Conservation (phyloP, 352 stramenopile species). For the Thalassiosira pacifica region DNA sequence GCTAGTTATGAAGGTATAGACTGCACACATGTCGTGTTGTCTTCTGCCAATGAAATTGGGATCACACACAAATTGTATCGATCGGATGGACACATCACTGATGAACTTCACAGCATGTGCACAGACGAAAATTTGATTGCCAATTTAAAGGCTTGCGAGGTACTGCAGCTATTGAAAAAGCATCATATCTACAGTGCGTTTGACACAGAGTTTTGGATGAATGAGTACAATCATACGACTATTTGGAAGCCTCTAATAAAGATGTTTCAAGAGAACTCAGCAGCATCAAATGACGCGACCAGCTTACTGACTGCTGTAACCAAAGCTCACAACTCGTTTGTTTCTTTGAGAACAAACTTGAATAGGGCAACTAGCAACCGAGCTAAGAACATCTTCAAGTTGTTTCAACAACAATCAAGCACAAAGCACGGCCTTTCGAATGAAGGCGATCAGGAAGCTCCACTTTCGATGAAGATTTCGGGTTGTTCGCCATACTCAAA, state of each 20-base stretch:
- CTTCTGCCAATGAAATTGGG: constrained; percentile 24
- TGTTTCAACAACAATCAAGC: constrained; percentile 19
- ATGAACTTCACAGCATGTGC: constrained; percentile 15
- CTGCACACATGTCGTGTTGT: constrained; percentile 26
- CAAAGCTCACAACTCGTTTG: constrained; percentile 40
- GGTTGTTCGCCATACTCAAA: constrained; percentile 52
- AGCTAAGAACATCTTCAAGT: constrained; percentile 17
- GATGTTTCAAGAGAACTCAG: constrained; percentile 1
- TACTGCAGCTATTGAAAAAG: constrained; percentile 50
- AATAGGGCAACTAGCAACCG: constrained; percentile 1
- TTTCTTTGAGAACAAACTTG: constrained; percentile 27
- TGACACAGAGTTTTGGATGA: constrained; percentile 51
- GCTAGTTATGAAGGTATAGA: background rate
- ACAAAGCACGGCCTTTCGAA: background rate
- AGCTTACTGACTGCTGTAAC: constrained; percentile 4
- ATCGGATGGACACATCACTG: background rate
- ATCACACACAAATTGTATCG: constrained; percentile 45
- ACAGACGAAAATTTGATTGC: constrained; percentile 35
- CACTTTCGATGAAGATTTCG: constrained; percentile 62
- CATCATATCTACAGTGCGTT: constrained; percentile 42
- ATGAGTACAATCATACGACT: constrained; percentile 18
- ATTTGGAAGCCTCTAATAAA: constrained; percentile 55
- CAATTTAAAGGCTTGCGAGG: constrained; percentile 27
- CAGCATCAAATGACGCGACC: constrained; percentile 3
- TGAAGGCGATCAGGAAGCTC: constrained; percentile 11